Percentiles rank a stretch among this genome's conserved stretches.
Conservation (phyloP, 805 yeast genomes). For the Ogataea paradorogensis region DNA sequence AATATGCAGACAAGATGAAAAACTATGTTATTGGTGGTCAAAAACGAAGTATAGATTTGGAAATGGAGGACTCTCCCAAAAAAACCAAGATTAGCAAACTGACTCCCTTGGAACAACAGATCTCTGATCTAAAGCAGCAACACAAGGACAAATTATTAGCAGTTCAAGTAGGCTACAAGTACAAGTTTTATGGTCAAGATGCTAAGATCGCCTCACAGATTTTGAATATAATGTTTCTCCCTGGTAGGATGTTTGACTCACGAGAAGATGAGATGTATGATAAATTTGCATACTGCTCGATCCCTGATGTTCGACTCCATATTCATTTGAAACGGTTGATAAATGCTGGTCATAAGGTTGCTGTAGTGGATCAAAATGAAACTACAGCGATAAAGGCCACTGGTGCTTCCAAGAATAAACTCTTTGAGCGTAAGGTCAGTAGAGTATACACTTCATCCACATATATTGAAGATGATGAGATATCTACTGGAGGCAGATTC, state of each 20-base stretch:
- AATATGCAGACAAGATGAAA: slow-evolving; percentile 4
- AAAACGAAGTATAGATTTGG: slow-evolving; percentile 6
- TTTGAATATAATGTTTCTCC: slow-evolving; percentile 66
- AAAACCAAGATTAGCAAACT: slow-evolving; percentile 30
- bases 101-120: slow-evolving; percentile 83
- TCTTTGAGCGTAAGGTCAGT: slow-evolving; percentile 68
- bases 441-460: slow-evolving; percentile 82
- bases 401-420: slow-evolving; percentile 47
- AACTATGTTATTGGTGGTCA: neutral
- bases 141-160: slow-evolving; percentile 71
- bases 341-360: slow-evolving; percentile 73
- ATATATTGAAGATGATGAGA: slow-evolving; percentile 50
- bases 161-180: slow-evolving; percentile 90
- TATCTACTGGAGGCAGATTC: slow-evolving; percentile 35
- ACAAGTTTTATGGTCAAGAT: slow-evolving; percentile 81
- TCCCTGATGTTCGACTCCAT: slow-evolving; percentile 75
- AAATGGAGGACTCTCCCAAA: slow-evolving; percentile 6
- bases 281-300: slow-evolving; percentile 77
- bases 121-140: slow-evolving; percentile 56
- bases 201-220: slow-evolving; percentile 67
- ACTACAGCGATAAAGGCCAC: slow-evolving; percentile 67
- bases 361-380: slow-evolving; percentile 82
- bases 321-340: slow-evolving; percentile 74
- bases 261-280: slow-evolving; percentile 45
- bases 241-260: slow-evolving; percentile 52